Evolutionary conservation across 768 basidiomycete genomes (phyloP).

Genomic region (Lyophyllum atratum): DNA sequence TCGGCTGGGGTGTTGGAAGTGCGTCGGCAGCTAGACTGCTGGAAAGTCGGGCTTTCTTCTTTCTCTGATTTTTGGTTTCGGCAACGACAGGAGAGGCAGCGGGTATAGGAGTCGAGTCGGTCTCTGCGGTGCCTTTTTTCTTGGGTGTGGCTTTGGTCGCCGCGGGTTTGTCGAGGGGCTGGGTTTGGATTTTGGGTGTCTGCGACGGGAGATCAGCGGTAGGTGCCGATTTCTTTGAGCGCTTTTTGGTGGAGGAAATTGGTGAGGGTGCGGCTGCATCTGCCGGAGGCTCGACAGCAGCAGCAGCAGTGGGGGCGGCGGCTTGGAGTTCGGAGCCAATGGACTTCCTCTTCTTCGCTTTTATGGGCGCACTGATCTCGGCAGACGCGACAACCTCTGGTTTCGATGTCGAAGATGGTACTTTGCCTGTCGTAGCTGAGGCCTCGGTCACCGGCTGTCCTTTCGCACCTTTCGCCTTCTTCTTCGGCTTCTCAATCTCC

Average conservation of each 20-base stretch:
- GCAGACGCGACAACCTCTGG: constrained; percentile 18
- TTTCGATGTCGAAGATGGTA: constrained; percentile 17
- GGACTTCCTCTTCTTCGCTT: constrained; percentile 20
- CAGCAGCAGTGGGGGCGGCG: constrained; percentile 8
- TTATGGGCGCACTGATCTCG: constrained; percentile 8
- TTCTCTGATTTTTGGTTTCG: constrained; percentile 9
- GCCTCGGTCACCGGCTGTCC: constrained; percentile 15
- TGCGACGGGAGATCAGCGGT: neutral
- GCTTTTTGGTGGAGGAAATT: constrained; percentile 1
- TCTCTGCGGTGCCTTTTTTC: neutral
- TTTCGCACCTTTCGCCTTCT: constrained; percentile 40
- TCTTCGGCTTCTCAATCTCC: constrained; percentile 42
- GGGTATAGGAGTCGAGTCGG: neutral
- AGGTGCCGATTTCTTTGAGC: constrained; percentile 2
- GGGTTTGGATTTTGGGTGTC: neutral
- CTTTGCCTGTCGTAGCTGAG: neutral
- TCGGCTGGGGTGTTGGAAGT: neutral
- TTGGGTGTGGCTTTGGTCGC: neutral
- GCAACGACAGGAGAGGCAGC: constrained; percentile 1
- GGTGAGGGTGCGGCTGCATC: neutral
- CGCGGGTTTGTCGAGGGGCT: neutral
- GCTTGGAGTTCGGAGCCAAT: neutral
- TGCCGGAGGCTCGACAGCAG: constrained; percentile 3
- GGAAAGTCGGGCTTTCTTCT: constrained; percentile 3
- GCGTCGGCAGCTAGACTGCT: neutral